A percentile compares a stretch with the other conserved stretches of the same genome.
These are phyloP conservation scores for Solanum gracilifrons DNA, from an alignment of 257 asterid species.

Conservation along the genomic window DNA sequence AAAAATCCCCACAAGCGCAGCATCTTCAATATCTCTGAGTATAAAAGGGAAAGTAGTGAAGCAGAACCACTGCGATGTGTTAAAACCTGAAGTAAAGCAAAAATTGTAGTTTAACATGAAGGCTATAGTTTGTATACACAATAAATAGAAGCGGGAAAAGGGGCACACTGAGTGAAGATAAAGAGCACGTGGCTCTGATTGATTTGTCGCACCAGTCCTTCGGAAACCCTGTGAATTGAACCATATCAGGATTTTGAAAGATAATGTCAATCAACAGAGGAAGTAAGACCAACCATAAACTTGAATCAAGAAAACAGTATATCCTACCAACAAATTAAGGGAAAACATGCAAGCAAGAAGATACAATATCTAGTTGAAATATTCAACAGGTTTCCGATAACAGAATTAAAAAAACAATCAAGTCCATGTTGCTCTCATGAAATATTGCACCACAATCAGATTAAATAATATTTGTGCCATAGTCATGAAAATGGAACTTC, in stretches of 20 bases:
- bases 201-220: conserved; percentile 32
- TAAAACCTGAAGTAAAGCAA: conserved; percentile 44
- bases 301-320: background rate
- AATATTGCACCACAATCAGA: background rate
- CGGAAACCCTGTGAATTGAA: conserved; percentile 58
- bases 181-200: conserved; percentile 65
- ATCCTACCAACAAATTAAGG: background rate
- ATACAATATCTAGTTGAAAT: background rate
- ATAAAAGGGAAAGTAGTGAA: conserved; percentile 60
- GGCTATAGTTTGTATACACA: background rate
- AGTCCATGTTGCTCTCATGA: background rate
- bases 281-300: background rate
- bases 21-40: conserved; percentile 71
- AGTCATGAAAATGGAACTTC: background rate
- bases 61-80: conserved; percentile 81
- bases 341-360: background rate
- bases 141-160: conserved; percentile 5
- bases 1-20: conserved; percentile 61
- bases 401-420: background rate
- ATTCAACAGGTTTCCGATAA: background rate
- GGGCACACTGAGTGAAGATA: conserved; percentile 68
- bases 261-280: background rate
- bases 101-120: background rate
- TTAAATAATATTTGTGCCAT: background rate
- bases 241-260: background rate